These are phyloP conservation scores for Xylaria sp. DNA, from an alignment of 2,329 filamentous ascomycete genomes.

Conservation along the genomic window DNA sequence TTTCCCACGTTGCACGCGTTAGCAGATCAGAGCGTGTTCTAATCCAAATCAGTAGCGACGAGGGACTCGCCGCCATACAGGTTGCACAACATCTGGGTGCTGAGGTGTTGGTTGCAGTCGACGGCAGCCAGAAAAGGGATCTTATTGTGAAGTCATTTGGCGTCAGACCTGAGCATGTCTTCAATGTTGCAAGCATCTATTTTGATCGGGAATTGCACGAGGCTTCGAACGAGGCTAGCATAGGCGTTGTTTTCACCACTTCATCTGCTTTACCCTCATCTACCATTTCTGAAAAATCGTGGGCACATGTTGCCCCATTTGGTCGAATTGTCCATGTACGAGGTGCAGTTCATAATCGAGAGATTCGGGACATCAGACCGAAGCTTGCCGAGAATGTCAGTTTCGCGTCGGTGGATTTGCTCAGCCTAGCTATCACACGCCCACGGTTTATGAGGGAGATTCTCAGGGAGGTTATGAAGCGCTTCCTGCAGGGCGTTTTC, in stretches of 20 bases:
- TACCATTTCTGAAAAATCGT: constrained; percentile 10
- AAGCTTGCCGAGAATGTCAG: constrained; percentile 21
- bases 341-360: constrained; percentile 12
- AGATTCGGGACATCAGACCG: constrained; percentile 12
- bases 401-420: constrained; percentile 20
- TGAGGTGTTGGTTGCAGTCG: constrained; percentile 18
- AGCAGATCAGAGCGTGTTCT: constrained; percentile 23
- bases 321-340: constrained; percentile 25
- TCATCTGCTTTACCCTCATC: constrained; percentile 10
- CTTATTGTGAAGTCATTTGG: constrained; percentile 21
- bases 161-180: constrained; percentile 8
- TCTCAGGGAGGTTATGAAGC: constrained; percentile 14
- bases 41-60: constrained; percentile 16
- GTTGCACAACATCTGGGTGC: constrained; percentile 19
- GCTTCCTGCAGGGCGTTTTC: constrained; percentile 11
- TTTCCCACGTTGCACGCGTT: constrained; percentile 21
- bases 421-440: constrained; percentile 16
- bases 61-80: constrained; percentile 26
- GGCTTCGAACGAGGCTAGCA: constrained; percentile 14
- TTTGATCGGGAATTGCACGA: constrained; percentile 16
- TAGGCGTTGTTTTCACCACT: constrained; percentile 20
- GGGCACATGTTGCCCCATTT: constrained; percentile 17
- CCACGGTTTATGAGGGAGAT: constrained; percentile 25
- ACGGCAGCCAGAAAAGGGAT: constrained; percentile 19
- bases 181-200: constrained; percentile 19